Conservation (phyloP, 805 yeast genomes). For the Saturnispora galanensis region DNA sequence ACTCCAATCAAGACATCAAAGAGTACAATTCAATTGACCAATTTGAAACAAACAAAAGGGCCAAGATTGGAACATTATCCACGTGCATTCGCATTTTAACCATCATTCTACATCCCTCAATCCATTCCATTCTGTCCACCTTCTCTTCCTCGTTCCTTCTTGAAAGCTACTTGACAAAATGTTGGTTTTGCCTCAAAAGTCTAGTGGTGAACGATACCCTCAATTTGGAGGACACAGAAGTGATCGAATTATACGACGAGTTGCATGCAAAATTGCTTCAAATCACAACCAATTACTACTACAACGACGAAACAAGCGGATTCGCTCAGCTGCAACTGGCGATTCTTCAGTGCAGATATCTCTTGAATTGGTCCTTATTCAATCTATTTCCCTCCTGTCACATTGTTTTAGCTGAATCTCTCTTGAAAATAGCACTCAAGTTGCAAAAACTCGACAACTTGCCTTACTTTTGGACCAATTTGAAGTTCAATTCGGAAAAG, state of each 20-base stretch:
- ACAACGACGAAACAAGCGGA: conserved; percentile 14
- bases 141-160: conserved; percentile 17
- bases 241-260: conserved; percentile 19
- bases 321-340: conserved; percentile 15
- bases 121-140: conserved; percentile 15
- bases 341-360: conserved; percentile 17
- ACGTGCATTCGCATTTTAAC: conserved; percentile 20
- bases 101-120: conserved; percentile 19
- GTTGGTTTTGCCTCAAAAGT: conserved; percentile 28
- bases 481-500: conserved; percentile 12
- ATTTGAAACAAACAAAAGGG: conserved; percentile 14
- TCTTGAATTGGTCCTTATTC: conserved; percentile 24
- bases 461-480: conserved; percentile 17
- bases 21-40: conserved; percentile 13
- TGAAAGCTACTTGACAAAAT: conserved; percentile 20
- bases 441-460: conserved; percentile 14
- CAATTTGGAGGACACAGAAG: conserved; percentile 9
- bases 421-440: conserved; percentile 18
- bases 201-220: conserved; percentile 20
- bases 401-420: conserved; percentile 18
- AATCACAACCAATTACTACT: conserved; percentile 15
- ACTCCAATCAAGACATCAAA: conserved; percentile 10
- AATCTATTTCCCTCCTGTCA: conserved; percentile 20
- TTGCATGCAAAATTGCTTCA: conserved; percentile 20
- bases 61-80: conserved; percentile 20